Evolutionary conservation across 179 eudicot genomes (phyloP).

Genomic region (Dionaea muscipula): DNA sequence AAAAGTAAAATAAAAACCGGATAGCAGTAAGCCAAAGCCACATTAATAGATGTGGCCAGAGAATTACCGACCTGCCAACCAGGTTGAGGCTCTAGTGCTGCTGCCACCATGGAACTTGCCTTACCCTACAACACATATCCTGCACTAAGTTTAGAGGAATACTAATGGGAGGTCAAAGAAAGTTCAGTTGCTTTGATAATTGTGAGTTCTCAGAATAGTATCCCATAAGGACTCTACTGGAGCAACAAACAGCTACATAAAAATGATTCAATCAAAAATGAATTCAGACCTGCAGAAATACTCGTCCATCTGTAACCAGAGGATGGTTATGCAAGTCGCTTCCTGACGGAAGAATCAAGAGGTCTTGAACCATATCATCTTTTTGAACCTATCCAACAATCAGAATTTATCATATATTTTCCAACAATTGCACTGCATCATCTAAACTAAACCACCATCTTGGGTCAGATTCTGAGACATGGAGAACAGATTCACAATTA

Average conservation of each 20-base stretch:
- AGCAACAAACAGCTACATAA: background rate
- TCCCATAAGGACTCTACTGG: background rate
- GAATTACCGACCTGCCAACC: constrained; percentile 73
- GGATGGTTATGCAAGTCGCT: constrained; percentile 81
- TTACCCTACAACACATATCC: constrained; percentile 42
- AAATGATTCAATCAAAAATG: background rate
- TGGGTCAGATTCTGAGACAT: background rate
- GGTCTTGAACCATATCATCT: constrained; percentile 74
- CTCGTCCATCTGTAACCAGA: constrained; percentile 59
- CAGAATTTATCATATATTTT: background rate
- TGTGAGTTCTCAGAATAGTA: no score
- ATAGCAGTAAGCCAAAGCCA: background rate
- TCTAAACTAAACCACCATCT: background rate
- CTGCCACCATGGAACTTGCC: constrained; percentile 95
- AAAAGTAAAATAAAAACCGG: no score
- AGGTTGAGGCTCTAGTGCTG: constrained; percentile 78
- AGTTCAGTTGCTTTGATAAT: background rate
- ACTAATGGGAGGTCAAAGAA: background rate
- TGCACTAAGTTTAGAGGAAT: background rate
- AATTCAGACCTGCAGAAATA: constrained; percentile 73
- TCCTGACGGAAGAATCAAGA: constrained; percentile 71
- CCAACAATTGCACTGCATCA: background rate
- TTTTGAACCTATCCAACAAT: constrained; percentile 45
- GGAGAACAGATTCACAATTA: background rate
- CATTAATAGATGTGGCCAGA: background rate